These are phyloP conservation scores for Fagopyrum tataricum DNA, from an alignment of 148 eudicot species.

Conservation along the genomic window DNA sequence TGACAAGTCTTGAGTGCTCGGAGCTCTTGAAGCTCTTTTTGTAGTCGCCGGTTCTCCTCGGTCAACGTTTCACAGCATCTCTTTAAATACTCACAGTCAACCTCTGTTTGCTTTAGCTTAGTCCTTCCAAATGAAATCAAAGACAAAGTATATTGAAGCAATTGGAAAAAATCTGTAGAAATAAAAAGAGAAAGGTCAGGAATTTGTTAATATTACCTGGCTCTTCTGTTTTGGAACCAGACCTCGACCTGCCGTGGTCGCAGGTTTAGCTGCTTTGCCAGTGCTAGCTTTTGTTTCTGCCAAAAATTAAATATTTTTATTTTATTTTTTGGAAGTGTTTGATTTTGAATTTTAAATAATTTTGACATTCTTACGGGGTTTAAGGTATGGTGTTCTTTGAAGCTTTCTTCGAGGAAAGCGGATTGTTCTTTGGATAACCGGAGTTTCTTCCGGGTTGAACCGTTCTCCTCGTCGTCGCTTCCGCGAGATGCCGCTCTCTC, in stretches of 20 bases:
- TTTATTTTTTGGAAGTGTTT: no score
- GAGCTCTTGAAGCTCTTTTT: constrained; percentile 78
- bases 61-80: constrained; percentile 77
- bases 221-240: constrained; percentile 18
- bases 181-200: neutral
- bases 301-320: neutral
- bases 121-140: constrained; percentile 35
- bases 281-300: constrained; percentile 10
- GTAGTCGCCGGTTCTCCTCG: constrained; percentile 80
- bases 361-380: neutral
- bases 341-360: no score
- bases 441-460: constrained; percentile 10
- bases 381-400: constrained; percentile 15
- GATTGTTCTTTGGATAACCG: constrained; percentile 12
- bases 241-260: constrained; percentile 19
- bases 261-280: constrained; percentile 15
- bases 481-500: constrained; percentile 6
- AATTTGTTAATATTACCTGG: neutral
- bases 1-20: constrained; percentile 69
- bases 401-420: constrained; percentile 14
- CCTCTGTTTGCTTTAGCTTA: constrained; percentile 94
- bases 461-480: constrained; percentile 13
- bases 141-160: neutral
- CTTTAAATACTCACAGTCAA: constrained; percentile 87
- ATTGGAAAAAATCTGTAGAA: no score